Evolutionary conservation across 1,284 basidiomycete species (phyloP), one percentile per base, ranked within the genome.

Genomic region (Naganishia sp.): DNA sequence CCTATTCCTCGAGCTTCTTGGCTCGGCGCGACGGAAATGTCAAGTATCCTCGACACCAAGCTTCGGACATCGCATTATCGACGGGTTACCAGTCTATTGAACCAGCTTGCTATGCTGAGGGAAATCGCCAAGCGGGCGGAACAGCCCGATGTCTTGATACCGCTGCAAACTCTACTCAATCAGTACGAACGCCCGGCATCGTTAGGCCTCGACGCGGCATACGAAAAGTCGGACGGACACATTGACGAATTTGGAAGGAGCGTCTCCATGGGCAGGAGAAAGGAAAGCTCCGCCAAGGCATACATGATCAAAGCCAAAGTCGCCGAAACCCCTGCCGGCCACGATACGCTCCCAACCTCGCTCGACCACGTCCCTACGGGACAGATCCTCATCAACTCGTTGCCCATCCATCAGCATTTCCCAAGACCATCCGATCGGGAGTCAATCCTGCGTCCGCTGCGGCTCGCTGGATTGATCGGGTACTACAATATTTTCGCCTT

Each of bases 401-500:
- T 86, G 9, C 88, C 91, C 0, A 80, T 98, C 33, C 82, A 86
- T 36, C 80, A 86, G 55, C 94, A 91, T 80, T 98, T 99, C 79
- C 81, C 85, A 3, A 78, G 87, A n/a, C 83, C 86, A 3, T 81
- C 84, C 0, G 92, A 96, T 75, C 85, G 94, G 56, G 91, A 94
- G 75, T 82, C 85, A 21, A 83, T 94, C 54, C 83, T 92, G 31
- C 87, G 90, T 53, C 93, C 95, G 0, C 82, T 98, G 66, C 89
- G 89, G 71, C 80, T 97, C 44, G 86, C 92, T 0, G 91, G 91
- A 21, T 82, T 90, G n/a, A 78, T 97, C 13, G 93, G 92, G 39
- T 88, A 86, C n/a, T 98, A 88, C 83, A 98, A 98, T 74, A 83
- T 96, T 16, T 98, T 97, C 73, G 86, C 88, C 1, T 83, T 97